These are phyloP conservation scores for Rosa chinensis DNA, from an alignment of 306 rosid genomes.

Conservation along the genomic window DNA sequence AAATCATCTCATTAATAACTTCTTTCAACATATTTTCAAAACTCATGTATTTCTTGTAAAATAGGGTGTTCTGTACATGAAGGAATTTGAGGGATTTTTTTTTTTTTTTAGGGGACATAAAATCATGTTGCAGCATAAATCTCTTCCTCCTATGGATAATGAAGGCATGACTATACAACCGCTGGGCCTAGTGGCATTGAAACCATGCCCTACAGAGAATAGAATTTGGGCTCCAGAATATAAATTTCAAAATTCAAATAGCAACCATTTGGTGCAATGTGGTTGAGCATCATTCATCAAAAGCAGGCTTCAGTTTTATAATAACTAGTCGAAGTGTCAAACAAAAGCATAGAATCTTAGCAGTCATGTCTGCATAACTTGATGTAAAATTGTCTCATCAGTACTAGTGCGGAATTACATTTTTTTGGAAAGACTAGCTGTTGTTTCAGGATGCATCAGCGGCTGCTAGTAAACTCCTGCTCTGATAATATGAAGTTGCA, in stretches of 20 bases:
- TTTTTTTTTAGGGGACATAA: background rate
- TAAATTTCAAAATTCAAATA: background rate
- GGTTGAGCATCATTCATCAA: background rate
- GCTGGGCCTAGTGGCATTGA: background rate
- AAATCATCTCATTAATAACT: too few species aligned
- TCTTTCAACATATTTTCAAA: background rate
- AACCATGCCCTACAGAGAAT: background rate
- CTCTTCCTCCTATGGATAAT: background rate
- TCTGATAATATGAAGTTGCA: background rate
- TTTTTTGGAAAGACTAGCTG: background rate
- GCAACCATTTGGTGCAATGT: background rate
- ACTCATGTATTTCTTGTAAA: background rate
- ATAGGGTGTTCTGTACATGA: too few species aligned
- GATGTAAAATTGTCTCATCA: background rate
- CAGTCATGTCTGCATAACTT: background rate
- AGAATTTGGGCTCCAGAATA: background rate
- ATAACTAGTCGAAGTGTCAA: background rate
- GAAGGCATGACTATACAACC: background rate
- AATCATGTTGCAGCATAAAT: background rate
- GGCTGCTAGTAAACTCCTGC: background rate
- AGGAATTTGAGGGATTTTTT: background rate
- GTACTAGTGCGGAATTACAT: too few species aligned
- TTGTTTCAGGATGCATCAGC: background rate
- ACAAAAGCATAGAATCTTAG: background rate
- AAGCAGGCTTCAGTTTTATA: background rate